A percentile compares a stretch with the other conserved stretches of the same genome.
These are phyloP conservation scores for Mycena alexandri DNA, from an alignment of 768 basidiomycete species.

Conservation along the genomic window DNA sequence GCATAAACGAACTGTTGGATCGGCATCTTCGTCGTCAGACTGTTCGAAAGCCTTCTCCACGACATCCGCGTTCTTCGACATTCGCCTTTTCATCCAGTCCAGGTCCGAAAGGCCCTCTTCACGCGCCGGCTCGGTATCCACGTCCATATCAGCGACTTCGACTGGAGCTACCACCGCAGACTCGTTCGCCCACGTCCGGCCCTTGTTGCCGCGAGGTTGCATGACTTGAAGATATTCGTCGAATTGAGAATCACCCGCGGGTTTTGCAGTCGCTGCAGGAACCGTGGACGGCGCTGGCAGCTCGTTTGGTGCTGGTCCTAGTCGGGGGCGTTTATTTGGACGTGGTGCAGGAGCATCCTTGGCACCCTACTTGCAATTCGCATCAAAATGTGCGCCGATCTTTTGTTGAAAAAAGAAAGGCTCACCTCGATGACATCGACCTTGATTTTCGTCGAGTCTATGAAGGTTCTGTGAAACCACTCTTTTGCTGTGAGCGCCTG, in stretches of 20 bases:
- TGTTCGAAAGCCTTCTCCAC: constrained; percentile 70
- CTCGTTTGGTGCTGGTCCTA: constrained; percentile 51
- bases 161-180: constrained; percentile 30
- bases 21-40: constrained; percentile 66
- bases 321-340: constrained; percentile 77
- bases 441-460: constrained; percentile 82
- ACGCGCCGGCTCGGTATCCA: constrained; percentile 39
- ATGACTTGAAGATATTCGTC: constrained; percentile 83
- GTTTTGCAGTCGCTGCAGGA: constrained; percentile 35
- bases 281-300: constrained; percentile 16
- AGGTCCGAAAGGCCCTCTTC: constrained; percentile 69
- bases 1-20: constrained; percentile 25
- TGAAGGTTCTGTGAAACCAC: constrained; percentile 89
- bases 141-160: constrained; percentile 35
- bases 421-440: constrained; percentile 85
- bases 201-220: constrained; percentile 70
- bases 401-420: constrained; percentile 36
- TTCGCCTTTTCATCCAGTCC: constrained; percentile 81
- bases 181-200: constrained; percentile 75
- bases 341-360: constrained; percentile 77
- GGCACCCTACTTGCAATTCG: constrained; percentile 61
- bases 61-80: constrained; percentile 60
- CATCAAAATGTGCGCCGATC: background rate
- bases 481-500: constrained; percentile 82
- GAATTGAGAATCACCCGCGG: constrained; percentile 57